These are phyloP conservation scores for Colletotrichum somersetense DNA, from an alignment of 2,329 filamentous ascomycete genomes.

Conservation along the genomic window DNA sequence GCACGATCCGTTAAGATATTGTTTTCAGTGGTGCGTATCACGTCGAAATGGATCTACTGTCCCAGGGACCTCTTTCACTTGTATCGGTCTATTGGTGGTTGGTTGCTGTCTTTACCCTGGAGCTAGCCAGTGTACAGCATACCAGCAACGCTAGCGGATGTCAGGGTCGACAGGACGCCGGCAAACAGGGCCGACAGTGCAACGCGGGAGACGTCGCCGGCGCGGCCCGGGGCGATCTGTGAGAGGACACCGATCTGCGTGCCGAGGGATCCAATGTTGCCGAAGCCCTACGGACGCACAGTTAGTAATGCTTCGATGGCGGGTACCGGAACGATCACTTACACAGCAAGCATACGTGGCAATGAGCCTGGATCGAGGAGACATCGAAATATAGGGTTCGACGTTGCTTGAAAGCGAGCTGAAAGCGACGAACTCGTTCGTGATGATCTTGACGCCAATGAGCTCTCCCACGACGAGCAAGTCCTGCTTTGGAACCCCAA, in stretches of 20 bases:
- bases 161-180: slow-evolving; percentile 37
- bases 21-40: neutral
- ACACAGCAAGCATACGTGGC: slow-evolving; percentile 38
- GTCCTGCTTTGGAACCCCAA: slow-evolving; percentile 65
- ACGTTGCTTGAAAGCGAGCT: slow-evolving; percentile 30
- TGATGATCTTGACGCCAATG: slow-evolving; percentile 37
- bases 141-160: slow-evolving; percentile 33
- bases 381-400: slow-evolving; percentile 37
- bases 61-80: neutral
- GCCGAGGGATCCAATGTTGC: slow-evolving; percentile 33
- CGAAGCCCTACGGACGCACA: slow-evolving; percentile 15
- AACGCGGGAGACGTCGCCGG: slow-evolving; percentile 31
- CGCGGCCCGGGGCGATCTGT: slow-evolving; percentile 34
- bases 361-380: slow-evolving; percentile 32
- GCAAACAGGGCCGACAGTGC: slow-evolving; percentile 35
- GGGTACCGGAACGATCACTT: neutral
- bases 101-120: neutral
- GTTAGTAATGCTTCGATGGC: neutral
- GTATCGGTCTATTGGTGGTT: slow-evolving; percentile 6
- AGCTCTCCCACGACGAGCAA: slow-evolving; percentile 29
- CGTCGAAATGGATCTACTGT: neutral
- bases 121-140: slow-evolving; percentile 35
- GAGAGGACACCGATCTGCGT: slow-evolving; percentile 38
- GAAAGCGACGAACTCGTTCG: slow-evolving; percentile 36
- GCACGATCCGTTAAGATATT: neutral